Percentiles rank a stretch among this genome's conserved stretches.
Evolutionary conservation across 2,329 filamentous ascomycete genomes (phyloP).

Genomic region (Teratosphaeria zuluensis): DNA sequence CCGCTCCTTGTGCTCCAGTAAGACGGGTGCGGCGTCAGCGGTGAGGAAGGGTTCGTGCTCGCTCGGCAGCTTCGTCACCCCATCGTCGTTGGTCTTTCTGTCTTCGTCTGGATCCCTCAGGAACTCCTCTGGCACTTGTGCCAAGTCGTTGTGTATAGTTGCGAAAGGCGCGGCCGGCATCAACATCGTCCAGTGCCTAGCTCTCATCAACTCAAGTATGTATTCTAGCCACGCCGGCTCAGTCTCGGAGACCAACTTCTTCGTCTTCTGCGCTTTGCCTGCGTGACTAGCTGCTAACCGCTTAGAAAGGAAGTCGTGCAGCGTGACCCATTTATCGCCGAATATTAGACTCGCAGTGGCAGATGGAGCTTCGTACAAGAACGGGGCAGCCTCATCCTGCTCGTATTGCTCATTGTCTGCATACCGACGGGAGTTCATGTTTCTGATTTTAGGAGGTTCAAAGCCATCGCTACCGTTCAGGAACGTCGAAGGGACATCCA

Average conservation of each 20-base stretch:
- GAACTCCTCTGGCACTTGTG: conserved; percentile 60
- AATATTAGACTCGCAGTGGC: conserved; percentile 75
- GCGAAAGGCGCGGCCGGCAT: conserved; percentile 62
- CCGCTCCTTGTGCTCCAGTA: conserved; percentile 30
- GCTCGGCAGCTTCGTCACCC: neutral
- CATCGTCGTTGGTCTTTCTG: conserved; percentile 3
- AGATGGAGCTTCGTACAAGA: conserved; percentile 77
- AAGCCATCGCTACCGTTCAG: conserved; percentile 54
- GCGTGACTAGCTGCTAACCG: conserved; percentile 37
- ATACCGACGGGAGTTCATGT: conserved; percentile 27
- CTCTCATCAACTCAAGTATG: conserved; percentile 63
- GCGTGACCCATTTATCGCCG: conserved; percentile 75
- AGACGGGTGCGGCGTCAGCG: conserved; percentile 13
- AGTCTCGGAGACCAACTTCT: conserved; percentile 55
- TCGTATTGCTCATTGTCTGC: conserved; percentile 13
- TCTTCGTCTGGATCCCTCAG: conserved; percentile 1
- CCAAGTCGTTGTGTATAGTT: conserved; percentile 70
- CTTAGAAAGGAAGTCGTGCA: conserved; percentile 68
- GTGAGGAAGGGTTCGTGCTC: conserved; percentile 28
- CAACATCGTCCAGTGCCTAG: conserved; percentile 66
- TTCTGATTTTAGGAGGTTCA: conserved; percentile 30
- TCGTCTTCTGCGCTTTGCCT: conserved; percentile 15
- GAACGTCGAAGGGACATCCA: conserved; percentile 59
- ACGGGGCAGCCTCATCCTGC: conserved; percentile 42
- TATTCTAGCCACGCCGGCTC: conserved; percentile 73